Evolutionary conservation across 192 early-diverging fungal genomes (phyloP), one percentile per base, ranked within the genome.

Genomic region (Entomortierella lignicola): DNA sequence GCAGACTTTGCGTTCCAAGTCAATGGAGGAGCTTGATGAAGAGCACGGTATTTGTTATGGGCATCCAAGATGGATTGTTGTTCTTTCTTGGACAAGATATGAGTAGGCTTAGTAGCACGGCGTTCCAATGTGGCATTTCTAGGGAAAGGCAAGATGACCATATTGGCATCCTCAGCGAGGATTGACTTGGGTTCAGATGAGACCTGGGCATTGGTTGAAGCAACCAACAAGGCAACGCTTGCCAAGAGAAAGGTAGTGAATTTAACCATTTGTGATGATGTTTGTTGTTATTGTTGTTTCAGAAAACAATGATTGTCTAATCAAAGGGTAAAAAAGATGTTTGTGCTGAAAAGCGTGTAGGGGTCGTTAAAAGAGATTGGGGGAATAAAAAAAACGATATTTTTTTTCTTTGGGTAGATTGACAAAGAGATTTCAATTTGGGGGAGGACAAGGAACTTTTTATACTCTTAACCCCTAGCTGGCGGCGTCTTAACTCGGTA

Each of bases 21-120:
- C 37, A 87, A 18, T 3, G 80, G 34, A 39, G 75, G 70, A 29
- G 80, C 80, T n/a, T 63, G 55, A 42, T 87, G 86, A 2, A 21
- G 52, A 0, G 69, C 71, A 63, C 86, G 82, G 63, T 59, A 59
- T 25, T 81, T 72, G 68, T 87, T 87, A 27, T 82, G 80, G 29
- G 60, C 50, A 13, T 69, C 51, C 39, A 87, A 23, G 54, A 87
- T 84, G 31, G 31, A 12, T 25, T 72, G 42, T 39, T 71, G 56
- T 43, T 75, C 67, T 37, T 60, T 56, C 64, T 37, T 67, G 50
- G 66, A 18, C 42, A 29, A 34, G 60, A 21, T 15, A 18, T 30
- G 44, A 25, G 53, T 47, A 27, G 47, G 26, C 31, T 34, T 6
- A 11, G 25, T 34, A 27, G 55, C 55, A 60, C 75, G 75, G 31